A percentile compares a stretch with the other conserved stretches of the same genome.
phyloP scores from a whole-genome alignment of 2,329 filamentous ascomycete genomes.

The Catunica adiposa region DNA sequence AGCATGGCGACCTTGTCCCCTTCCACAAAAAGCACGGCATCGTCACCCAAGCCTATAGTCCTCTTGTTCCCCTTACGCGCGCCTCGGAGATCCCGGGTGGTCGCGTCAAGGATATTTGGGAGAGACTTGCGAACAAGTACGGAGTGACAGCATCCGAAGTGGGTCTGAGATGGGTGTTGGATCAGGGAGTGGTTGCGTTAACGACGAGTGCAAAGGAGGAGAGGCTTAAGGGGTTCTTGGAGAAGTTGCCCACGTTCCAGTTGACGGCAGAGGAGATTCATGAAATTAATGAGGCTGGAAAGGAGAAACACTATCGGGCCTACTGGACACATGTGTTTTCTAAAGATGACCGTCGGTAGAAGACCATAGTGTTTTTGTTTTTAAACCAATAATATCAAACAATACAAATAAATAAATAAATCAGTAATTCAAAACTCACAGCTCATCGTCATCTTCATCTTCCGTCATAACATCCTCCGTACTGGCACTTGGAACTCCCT shows the following conservation, averaged over 20 bases:
- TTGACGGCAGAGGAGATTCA: conserved; percentile 42
- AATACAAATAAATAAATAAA: too few relatives aligned
- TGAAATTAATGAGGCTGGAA: conserved; percentile 37
- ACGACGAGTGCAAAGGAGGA: conserved; percentile 44
- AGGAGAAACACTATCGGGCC: conserved; percentile 42
- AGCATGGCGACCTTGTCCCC: conserved; percentile 41
- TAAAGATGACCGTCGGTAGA: conserved; percentile 32
- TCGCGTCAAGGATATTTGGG: conserved; percentile 35
- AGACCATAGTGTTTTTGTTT: background rate
- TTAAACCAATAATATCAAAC: background rate
- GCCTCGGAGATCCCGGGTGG: conserved; percentile 27
- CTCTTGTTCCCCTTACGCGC: conserved; percentile 33
- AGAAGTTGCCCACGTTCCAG: conserved; percentile 37
- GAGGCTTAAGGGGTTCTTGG: conserved; percentile 38
- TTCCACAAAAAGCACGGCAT: conserved; percentile 44
- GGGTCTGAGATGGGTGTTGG: conserved; percentile 42
- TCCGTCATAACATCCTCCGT: conserved; percentile 19
- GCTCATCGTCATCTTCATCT: conserved; percentile 25
- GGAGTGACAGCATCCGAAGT: conserved; percentile 38
- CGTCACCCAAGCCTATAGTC: conserved; percentile 36
- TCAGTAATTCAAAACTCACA: background rate
- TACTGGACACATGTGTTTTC: conserved; percentile 41
- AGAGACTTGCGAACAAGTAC: conserved; percentile 39
- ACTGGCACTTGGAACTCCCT: conserved; percentile 23
- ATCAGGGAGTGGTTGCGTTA: conserved; percentile 40